Conservation (phyloP, 2,329 filamentous ascomycete species). For the Neofusicoccum umdonicola region DNA sequence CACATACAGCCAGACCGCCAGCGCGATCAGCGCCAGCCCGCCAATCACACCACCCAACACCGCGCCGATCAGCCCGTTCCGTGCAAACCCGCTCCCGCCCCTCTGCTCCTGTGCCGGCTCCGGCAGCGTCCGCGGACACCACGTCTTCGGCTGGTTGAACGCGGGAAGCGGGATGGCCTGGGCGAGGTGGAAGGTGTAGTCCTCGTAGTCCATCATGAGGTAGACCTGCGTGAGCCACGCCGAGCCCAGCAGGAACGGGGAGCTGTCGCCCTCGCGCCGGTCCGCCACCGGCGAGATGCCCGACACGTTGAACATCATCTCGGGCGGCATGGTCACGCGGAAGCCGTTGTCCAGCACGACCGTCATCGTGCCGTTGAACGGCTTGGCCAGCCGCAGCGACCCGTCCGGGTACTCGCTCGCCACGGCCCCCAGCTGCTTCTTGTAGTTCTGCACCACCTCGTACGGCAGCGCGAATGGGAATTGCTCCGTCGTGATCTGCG, state of each 20-base stretch:
- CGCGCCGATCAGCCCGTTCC: constrained; percentile 38
- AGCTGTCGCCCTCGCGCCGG: constrained; percentile 27
- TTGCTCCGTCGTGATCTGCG: constrained; percentile 43
- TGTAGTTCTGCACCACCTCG: constrained; percentile 41
- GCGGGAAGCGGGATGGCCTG: constrained; percentile 38
- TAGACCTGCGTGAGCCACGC: constrained; percentile 45
- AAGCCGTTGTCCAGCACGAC: constrained; percentile 42
- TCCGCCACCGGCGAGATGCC: constrained; percentile 33
- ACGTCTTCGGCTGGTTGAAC: constrained; percentile 41
- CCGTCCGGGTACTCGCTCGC: constrained; percentile 31
- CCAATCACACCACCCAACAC: constrained; percentile 39
- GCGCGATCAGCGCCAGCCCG: constrained; percentile 30
- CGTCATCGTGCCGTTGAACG: constrained; percentile 41
- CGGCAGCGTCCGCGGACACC: constrained; percentile 40
- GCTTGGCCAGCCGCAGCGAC: constrained; percentile 35
- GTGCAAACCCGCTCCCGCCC: constrained; percentile 28
- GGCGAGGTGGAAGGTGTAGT: constrained; percentile 41
- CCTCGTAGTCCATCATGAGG: constrained; percentile 44
- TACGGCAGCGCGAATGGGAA: constrained; percentile 43
- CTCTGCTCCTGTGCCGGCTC: not conserved
- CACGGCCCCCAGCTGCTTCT: constrained; percentile 31
- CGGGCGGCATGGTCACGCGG: constrained; percentile 38
- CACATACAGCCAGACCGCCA: constrained; percentile 29
- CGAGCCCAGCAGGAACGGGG: constrained; percentile 38
- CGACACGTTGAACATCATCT: constrained; percentile 39